These are phyloP conservation scores for Cercis canadensis DNA, from an alignment of 306 rosid genomes.

Conservation along the genomic window DNA sequence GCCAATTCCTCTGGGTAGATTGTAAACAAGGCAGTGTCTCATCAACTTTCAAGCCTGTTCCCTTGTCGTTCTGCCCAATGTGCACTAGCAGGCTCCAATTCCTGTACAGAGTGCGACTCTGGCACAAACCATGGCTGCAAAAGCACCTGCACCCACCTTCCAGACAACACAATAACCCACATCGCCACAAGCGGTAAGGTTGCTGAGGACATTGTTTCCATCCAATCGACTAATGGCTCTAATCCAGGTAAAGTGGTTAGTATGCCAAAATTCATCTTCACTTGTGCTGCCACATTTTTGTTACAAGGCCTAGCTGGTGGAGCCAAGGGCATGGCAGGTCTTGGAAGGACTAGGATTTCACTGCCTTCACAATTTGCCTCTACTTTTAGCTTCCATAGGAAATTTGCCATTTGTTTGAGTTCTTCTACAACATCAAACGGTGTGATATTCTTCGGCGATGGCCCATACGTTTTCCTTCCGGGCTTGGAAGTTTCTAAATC, in stretches of 20 bases:
- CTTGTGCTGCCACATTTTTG: slow-evolving; percentile 13
- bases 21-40: slow-evolving; percentile 40
- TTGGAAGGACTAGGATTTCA: slow-evolving; percentile 30
- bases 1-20: slow-evolving; percentile 44
- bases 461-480: slow-evolving; percentile 43
- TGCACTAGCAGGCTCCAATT: not conserved
- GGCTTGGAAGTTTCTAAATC: slow-evolving; percentile 25
- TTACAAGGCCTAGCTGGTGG: slow-evolving; percentile 36
- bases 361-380: slow-evolving; percentile 41
- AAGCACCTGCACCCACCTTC: slow-evolving; percentile 34
- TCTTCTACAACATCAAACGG: slow-evolving; percentile 29
- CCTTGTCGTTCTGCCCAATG: slow-evolving; percentile 46
- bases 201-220: slow-evolving; percentile 24
- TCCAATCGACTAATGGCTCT: slow-evolving; percentile 42
- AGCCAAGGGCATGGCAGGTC: slow-evolving; percentile 49
- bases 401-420: slow-evolving; percentile 47
- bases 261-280: slow-evolving; percentile 26
- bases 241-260: slow-evolving; percentile 24
- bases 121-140: slow-evolving; percentile 45
- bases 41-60: slow-evolving; percentile 42
- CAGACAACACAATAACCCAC: slow-evolving; percentile 12
- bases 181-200: slow-evolving; percentile 1
- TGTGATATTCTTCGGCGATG: slow-evolving; percentile 37
- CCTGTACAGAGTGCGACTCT: slow-evolving; percentile 18
- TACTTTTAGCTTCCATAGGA: slow-evolving; percentile 35